Conservation (phyloP, 371 early-diverging fungal species). For the Mucor indicus region DNA sequence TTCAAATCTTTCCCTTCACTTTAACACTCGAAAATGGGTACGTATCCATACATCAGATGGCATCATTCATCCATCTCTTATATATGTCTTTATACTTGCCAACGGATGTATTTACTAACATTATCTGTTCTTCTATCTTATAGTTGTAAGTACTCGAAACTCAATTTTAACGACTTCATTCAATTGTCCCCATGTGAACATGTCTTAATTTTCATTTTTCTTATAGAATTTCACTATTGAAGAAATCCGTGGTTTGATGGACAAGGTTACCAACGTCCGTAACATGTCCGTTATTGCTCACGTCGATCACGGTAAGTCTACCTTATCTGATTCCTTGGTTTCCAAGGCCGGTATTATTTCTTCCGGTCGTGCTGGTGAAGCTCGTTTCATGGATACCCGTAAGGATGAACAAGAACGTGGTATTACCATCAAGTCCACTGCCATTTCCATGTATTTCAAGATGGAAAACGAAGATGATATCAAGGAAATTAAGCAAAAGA, state of each 20-base stretch:
- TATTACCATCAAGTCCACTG: conserved; percentile 99
- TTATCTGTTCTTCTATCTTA: no score
- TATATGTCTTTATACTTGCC: no score
- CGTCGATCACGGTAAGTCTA: conserved; percentile 98
- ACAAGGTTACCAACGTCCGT: conserved; percentile 91
- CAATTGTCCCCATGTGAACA: no score
- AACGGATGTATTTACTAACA: no score
- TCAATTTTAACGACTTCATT: no score
- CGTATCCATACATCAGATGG: neutral
- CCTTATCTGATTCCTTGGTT: conserved; percentile 97
- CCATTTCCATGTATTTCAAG: conserved; percentile 99
- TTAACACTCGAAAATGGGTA: neutral
- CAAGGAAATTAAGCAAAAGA: conserved; percentile 88
- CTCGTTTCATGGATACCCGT: conserved; percentile 99
- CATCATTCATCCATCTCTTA: no score
- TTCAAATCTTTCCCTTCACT: neutral
- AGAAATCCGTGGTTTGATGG: conserved; percentile 42
- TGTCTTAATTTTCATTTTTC: no score
- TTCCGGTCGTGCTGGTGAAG: conserved; percentile 95
- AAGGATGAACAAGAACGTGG: conserved; percentile 99
- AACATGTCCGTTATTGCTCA: conserved; percentile 99
- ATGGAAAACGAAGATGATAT: conserved; percentile 81
- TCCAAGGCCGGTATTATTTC: conserved; percentile 99
- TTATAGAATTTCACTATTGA: conserved; percentile 45
- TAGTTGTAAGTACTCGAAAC: no score